A percentile compares a stretch with the other conserved stretches of the same genome.
phyloP scores from a whole-genome alignment of 106 monocot species.

The Dendrobium officinale region DNA sequence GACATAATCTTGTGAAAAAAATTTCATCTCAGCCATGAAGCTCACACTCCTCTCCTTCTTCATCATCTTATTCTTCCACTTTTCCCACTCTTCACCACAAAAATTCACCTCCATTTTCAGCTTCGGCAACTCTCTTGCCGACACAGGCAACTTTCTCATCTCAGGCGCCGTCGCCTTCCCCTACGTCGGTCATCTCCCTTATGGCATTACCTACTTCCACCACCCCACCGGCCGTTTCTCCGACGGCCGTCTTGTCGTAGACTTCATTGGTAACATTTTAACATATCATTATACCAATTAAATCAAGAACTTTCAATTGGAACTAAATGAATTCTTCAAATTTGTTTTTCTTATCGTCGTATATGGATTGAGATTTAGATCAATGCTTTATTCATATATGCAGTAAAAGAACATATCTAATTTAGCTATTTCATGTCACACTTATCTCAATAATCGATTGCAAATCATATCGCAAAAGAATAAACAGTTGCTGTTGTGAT shows the following conservation, averaged over 20 bases:
- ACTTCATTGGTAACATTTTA: constrained; percentile 42
- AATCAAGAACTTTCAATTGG: too few species aligned
- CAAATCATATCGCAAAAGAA: too few species aligned
- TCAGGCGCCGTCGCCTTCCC: constrained; percentile 7
- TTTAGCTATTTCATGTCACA: too few species aligned
- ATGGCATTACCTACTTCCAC: constrained; percentile 52
- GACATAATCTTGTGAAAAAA: not conserved
- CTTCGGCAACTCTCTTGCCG: constrained; percentile 71
- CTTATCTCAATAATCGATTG: too few species aligned
- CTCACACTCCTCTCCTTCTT: constrained; percentile 6
- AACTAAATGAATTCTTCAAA: too few species aligned
- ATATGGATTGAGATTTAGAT: too few species aligned
- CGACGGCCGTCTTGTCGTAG: constrained; percentile 62
- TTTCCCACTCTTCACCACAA: not conserved
- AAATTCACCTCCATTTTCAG: constrained; percentile 34
- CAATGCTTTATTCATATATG: too few species aligned
- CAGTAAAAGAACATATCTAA: too few species aligned
- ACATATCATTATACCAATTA: not conserved
- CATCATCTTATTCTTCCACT: constrained; percentile 1
- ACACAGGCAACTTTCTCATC: constrained; percentile 49
- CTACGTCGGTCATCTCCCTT: constrained; percentile 28
- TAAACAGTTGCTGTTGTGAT: not conserved
- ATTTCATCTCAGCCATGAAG: not conserved
- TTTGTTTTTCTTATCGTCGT: too few species aligned
- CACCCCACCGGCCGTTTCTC: constrained; percentile 53